Base-by-base conservation (phyloP, 2,329 filamentous ascomycete species). In the Onygenales sp. region DNA sequence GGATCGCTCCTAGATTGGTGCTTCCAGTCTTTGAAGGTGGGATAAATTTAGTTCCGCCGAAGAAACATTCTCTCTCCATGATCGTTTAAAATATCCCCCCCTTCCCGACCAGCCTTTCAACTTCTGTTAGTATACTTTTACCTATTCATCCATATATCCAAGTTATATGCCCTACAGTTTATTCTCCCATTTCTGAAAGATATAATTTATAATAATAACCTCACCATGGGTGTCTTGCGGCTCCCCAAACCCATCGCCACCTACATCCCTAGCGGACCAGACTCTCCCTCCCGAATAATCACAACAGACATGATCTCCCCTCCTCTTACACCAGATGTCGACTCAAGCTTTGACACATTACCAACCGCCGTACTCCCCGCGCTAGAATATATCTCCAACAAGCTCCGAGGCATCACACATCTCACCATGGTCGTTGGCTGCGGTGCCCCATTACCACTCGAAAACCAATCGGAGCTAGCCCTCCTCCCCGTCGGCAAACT, bases 271-370 rank as follows among this genome's bases (percentile, higher is more conserved):
- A 64, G 47, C 39, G n/a, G 10, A n/a, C 10, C 39, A 11, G 45
- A 48, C 31, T 37, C 45, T 36, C 33, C 31, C n/a, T 27, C 45
- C 45, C 45, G 45, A n/a, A 32, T 36, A 14, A 63, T 72, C 54
- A 71, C 68, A 14, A 61, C 60, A 49, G 65, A 70, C 21, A 72
- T 72, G 67, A 72, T 73, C 54, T 72, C 70, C 3, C 64, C 67
- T 9, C 70, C 70, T 5, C 62, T 73, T 3, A 69, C 68, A 21
- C 64, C 69, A 0, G 63, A 64, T 49, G 68, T 70, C 54, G 65
- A 62, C 49, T 68, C 69, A 42, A 68, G 70, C 52, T 64, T 68
- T 5, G 68, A 71, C 37, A 58, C 71, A n/a, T 40, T 52, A 7
- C 54, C 57, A 3, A 63, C 65, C 5, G 63, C 67, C 0, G 62